phyloP scores from a whole-genome alignment of 106 monocot species.

The Gastrodia elata region DNA sequence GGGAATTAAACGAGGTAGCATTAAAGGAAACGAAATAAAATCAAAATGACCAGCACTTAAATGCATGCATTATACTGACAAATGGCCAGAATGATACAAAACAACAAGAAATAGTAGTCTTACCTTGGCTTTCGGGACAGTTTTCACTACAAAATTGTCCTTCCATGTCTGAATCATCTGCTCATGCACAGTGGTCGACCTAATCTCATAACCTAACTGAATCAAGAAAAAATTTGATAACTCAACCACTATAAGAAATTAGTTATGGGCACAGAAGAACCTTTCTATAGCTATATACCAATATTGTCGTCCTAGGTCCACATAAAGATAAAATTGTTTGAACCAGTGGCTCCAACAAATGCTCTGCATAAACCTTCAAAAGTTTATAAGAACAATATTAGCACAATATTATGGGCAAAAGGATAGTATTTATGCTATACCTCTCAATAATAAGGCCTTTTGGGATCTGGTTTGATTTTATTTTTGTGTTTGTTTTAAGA shows the following conservation, averaged over 20 bases:
- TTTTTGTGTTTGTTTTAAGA: too few relatives aligned
- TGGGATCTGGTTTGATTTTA: too few relatives aligned
- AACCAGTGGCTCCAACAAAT: constrained; percentile 77
- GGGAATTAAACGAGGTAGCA: too few relatives aligned
- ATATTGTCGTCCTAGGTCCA: constrained; percentile 68
- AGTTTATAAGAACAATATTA: not conserved
- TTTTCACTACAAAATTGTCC: constrained; percentile 63
- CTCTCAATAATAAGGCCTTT: not conserved
- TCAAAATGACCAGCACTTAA: not conserved
- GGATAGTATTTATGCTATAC: not conserved
- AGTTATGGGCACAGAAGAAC: not conserved
- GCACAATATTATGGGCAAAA: not conserved
- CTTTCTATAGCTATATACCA: constrained; percentile 34
- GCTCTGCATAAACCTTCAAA: constrained; percentile 80
- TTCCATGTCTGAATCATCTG: constrained; percentile 78
- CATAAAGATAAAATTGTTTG: constrained; percentile 82
- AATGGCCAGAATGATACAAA: not conserved
- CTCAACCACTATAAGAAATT: constrained; percentile 4
- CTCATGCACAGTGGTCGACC: constrained; percentile 85
- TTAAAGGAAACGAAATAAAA: not conserved
- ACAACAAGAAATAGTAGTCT: not conserved
- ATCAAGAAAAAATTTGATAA: constrained; percentile 4
- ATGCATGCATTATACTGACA: not conserved
- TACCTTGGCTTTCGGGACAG: constrained; percentile 78
- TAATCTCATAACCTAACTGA: constrained; percentile 89